Evolutionary conservation across 805 yeast species (phyloP).

Genomic region (Wickerhamomyces strasburgensis): DNA sequence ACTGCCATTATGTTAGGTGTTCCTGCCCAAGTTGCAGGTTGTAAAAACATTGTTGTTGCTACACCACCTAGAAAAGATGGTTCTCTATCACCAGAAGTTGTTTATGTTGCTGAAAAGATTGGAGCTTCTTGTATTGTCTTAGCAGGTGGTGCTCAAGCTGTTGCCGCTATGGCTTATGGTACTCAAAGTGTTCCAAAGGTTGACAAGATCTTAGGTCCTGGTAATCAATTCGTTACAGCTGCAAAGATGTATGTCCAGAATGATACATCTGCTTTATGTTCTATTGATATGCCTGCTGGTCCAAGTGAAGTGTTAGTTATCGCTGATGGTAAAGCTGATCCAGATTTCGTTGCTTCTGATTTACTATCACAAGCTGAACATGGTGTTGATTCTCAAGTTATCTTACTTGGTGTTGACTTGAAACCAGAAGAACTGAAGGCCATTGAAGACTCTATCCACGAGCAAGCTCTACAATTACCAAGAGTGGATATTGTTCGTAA

Average conservation of each 20-base stretch:
- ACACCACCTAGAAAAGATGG: slow-evolving; percentile 96
- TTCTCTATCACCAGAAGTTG: slow-evolving; percentile 91
- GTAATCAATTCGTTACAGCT: slow-evolving; percentile 98
- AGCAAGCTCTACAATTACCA: slow-evolving; percentile 80
- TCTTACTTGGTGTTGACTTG: slow-evolving; percentile 77
- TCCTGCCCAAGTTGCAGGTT: slow-evolving; percentile 97
- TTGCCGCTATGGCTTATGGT: slow-evolving; percentile 98
- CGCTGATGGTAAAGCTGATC: slow-evolving; percentile 84
- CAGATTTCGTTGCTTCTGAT: slow-evolving; percentile 96
- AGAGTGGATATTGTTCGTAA: slow-evolving; percentile 90
- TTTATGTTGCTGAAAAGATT: slow-evolving; percentile 92
- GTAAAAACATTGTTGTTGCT: slow-evolving; percentile 86
- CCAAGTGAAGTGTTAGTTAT: slow-evolving; percentile 97
- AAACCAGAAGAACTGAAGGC: slow-evolving; percentile 52
- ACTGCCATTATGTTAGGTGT: slow-evolving; percentile 98
- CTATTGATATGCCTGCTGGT: slow-evolving; percentile 99
- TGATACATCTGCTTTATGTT: slow-evolving; percentile 90
- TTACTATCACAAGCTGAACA: slow-evolving; percentile 97
- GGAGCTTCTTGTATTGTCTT: slow-evolving; percentile 87
- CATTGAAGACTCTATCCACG: slow-evolving; percentile 77
- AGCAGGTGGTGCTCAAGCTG: slow-evolving; percentile 99
- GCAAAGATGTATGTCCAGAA: slow-evolving; percentile 97
- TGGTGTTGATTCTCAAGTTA: slow-evolving; percentile 97
- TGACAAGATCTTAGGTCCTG: slow-evolving; percentile 97
- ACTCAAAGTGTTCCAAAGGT: slow-evolving; percentile 89